A percentile compares a stretch with the other conserved stretches of the same genome.
Conservation (phyloP, 768 basidiomycete genomes). For the Serendipita vermifera region DNA sequence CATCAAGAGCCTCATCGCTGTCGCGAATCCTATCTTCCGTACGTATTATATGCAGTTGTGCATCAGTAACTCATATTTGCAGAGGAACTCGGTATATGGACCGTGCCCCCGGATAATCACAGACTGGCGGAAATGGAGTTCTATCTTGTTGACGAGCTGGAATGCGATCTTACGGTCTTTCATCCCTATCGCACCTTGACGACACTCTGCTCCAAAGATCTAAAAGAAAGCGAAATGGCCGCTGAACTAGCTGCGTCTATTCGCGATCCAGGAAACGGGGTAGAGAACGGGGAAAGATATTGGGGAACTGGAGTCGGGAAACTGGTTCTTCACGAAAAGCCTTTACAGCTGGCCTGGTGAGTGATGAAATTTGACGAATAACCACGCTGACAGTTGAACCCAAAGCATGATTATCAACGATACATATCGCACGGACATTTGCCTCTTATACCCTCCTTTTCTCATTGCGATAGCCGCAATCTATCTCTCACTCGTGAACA, state of each 20-base stretch:
- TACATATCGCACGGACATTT: constrained; percentile 84
- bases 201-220: constrained; percentile 55
- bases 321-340: constrained; percentile 59
- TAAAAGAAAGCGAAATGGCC: constrained; percentile 23
- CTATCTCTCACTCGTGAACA: constrained; percentile 73
- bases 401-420: constrained; percentile 92
- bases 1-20: constrained; percentile 81
- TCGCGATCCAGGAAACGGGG: constrained; percentile 38
- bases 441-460: constrained; percentile 90
- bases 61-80: constrained; percentile 14
- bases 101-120: constrained; percentile 77
- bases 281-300: constrained; percentile 41
- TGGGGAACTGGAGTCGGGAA: constrained; percentile 75
- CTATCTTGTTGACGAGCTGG: constrained; percentile 91
- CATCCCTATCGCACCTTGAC: constrained; percentile 89
- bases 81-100: constrained; percentile 57
- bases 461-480: constrained; percentile 85
- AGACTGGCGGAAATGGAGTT: constrained; percentile 99
- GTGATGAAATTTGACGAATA: constrained; percentile 18
- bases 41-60: constrained; percentile 27
- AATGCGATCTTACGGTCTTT: constrained; percentile 81
- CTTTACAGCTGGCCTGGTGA: constrained; percentile 86
- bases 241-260: constrained; percentile 28
- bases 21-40: constrained; percentile 65
- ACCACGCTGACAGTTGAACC: neutral